phyloP scores from a whole-genome alignment of 2,329 filamentous ascomycete species.

The Knufia fluminis region DNA sequence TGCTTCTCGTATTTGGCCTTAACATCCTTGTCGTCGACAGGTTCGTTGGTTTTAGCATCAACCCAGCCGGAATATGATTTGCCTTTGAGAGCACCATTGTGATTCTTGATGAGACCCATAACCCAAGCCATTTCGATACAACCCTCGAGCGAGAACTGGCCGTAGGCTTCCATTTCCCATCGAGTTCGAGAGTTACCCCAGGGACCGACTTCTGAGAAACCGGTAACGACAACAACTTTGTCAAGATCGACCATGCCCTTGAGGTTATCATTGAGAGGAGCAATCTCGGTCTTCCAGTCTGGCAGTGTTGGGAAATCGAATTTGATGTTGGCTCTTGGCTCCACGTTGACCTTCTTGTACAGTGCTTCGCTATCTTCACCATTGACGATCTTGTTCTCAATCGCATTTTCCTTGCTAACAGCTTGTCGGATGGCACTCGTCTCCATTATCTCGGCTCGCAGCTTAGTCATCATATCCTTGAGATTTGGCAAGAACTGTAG shows the following conservation, averaged over 20 bases:
- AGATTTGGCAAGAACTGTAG: slow-evolving; percentile 95
- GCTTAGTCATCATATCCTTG: slow-evolving; percentile 84
- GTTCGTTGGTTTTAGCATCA: slow-evolving; percentile 85
- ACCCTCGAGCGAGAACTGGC: slow-evolving; percentile 92
- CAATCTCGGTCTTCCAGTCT: slow-evolving; percentile 83
- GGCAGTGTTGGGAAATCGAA: slow-evolving; percentile 88
- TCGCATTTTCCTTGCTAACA: slow-evolving; percentile 87
- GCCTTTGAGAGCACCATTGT: slow-evolving; percentile 92
- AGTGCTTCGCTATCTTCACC: slow-evolving; percentile 84
- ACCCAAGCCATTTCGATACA: slow-evolving; percentile 99
- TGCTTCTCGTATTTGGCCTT: slow-evolving; percentile 96
- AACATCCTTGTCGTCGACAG: slow-evolving; percentile 95
- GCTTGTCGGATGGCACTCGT: slow-evolving; percentile 88
- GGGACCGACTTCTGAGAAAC: slow-evolving; percentile 93
- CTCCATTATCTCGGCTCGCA: slow-evolving; percentile 90
- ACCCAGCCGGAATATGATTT: slow-evolving; percentile 95
- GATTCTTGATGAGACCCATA: slow-evolving; percentile 98
- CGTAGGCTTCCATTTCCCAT: slow-evolving; percentile 98
- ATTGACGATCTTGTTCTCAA: slow-evolving; percentile 96
- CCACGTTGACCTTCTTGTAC: slow-evolving; percentile 88
- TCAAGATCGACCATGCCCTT: slow-evolving; percentile 98
- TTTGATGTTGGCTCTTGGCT: slow-evolving; percentile 95
- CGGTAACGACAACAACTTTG: slow-evolving; percentile 94
- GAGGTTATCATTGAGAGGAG: slow-evolving; percentile 76
- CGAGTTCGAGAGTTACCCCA: slow-evolving; percentile 98